Percentiles rank a stretch among this genome's conserved stretches.
Evolutionary conservation across 148 eudicot genomes (phyloP).

Genomic region (Bassia scoparia): DNA sequence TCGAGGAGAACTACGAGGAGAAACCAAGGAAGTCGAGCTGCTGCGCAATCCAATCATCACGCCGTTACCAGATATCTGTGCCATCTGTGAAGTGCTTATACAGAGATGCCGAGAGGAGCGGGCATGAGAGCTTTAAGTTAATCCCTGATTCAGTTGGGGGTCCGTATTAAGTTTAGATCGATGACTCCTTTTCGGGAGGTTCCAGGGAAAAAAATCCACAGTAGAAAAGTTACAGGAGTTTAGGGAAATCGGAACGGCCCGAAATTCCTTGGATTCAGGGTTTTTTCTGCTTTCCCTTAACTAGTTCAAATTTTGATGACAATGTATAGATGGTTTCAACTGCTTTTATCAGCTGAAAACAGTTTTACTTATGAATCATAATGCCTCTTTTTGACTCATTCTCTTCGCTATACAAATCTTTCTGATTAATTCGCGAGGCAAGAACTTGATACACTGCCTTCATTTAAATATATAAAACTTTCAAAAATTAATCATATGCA

Average conservation of each 20-base stretch:
- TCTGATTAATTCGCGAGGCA: not conserved
- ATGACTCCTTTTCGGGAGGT: constrained; percentile 12
- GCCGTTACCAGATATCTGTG: constrained; percentile 56
- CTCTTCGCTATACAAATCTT: not conserved
- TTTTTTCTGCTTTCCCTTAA: not conserved
- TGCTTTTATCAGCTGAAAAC: constrained; percentile 19
- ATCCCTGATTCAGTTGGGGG: not conserved
- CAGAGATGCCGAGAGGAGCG: constrained; percentile 39
- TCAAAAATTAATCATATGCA: no score
- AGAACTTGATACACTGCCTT: not conserved
- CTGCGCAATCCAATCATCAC: constrained; percentile 65
- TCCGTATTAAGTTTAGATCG: constrained; percentile 26
- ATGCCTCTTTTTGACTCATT: constrained; percentile 11
- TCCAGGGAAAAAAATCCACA: constrained; percentile 7
- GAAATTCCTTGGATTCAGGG: not conserved
- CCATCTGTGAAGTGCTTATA: constrained; percentile 34
- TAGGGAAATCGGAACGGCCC: constrained; percentile 12
- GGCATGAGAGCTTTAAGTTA: constrained; percentile 50
- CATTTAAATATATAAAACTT: no score
- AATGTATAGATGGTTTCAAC: constrained; percentile 25
- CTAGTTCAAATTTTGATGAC: constrained; percentile 26
- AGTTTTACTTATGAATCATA: constrained; percentile 14
- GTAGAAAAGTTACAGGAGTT: constrained; percentile 19
- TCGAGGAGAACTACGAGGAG: constrained; percentile 60
- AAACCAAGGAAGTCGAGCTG: constrained; percentile 67